phyloP scores from a whole-genome alignment of 768 basidiomycete species.

The Leucocoprinus birnbaumii region DNA sequence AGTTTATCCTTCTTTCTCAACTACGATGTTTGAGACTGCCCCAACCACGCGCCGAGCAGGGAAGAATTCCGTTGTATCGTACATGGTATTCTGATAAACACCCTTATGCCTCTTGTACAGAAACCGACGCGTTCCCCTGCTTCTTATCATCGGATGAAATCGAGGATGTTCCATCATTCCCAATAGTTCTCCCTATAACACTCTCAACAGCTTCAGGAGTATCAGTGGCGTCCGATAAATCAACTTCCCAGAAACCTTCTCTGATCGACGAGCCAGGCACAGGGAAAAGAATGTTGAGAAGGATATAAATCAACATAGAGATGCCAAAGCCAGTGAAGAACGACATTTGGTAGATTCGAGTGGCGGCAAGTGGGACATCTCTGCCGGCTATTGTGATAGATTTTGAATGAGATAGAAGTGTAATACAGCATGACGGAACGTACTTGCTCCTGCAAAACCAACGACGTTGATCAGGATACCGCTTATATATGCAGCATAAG shows the following conservation, averaged over 20 bases:
- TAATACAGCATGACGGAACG: constrained; percentile 19
- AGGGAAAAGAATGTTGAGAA: constrained; percentile 59
- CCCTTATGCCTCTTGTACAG: not conserved
- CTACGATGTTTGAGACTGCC: no score
- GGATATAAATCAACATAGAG: constrained; percentile 61
- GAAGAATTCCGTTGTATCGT: not conserved
- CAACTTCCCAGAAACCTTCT: constrained; percentile 50
- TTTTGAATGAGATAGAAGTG: constrained; percentile 2
- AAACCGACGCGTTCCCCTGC: not conserved
- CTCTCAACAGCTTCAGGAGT: no score
- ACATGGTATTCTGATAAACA: not conserved
- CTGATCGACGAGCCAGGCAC: constrained; percentile 40
- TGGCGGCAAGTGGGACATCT: constrained; percentile 63
- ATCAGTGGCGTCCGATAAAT: constrained; percentile 37
- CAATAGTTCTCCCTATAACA: no score
- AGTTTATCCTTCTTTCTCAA: no score
- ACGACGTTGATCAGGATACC: constrained; percentile 83
- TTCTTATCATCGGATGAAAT: not conserved
- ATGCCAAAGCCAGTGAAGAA: constrained; percentile 85
- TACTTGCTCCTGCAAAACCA: constrained; percentile 76
- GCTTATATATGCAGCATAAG: constrained; percentile 63
- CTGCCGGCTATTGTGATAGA: constrained; percentile 37
- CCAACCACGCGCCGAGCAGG: no score
- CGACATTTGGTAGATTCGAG: constrained; percentile 71
- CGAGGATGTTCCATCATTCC: not conserved